Conservation (phyloP, 2,329 filamentous ascomycete genomes). For the Cladosporium phlei region DNA sequence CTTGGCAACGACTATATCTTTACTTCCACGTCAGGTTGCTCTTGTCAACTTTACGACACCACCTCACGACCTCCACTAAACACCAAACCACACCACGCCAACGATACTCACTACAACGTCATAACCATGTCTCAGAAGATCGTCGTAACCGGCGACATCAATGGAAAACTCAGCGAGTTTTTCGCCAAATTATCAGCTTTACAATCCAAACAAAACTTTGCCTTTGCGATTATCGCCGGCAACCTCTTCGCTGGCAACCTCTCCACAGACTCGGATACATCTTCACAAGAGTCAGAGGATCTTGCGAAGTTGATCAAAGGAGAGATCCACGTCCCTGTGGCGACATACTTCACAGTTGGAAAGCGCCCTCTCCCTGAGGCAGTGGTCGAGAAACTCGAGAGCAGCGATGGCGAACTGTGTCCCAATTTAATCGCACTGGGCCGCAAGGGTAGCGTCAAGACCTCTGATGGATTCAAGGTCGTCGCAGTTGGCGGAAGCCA, state of each 20-base stretch:
- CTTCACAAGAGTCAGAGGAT: slow-evolving; percentile 42
- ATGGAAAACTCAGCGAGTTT: slow-evolving; percentile 69
- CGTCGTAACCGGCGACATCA: slow-evolving; percentile 76
- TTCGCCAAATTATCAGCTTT: slow-evolving; percentile 76
- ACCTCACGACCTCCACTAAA: neutral
- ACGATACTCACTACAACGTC: neutral
- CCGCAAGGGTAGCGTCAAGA: slow-evolving; percentile 82
- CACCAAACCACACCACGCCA: neutral
- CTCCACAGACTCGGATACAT: slow-evolving; percentile 46
- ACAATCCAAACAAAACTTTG: slow-evolving; percentile 82
- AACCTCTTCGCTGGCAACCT: slow-evolving; percentile 66
- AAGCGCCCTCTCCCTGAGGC: slow-evolving; percentile 63
- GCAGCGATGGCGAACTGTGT: slow-evolving; percentile 67
- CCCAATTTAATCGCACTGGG: slow-evolving; percentile 88
- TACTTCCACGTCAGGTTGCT: too few relatives aligned
- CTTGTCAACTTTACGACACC: too few relatives aligned
- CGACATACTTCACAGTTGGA: slow-evolving; percentile 87
- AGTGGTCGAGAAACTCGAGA: slow-evolving; percentile 69
- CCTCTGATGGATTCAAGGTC: slow-evolving; percentile 80
- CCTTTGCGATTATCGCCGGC: slow-evolving; percentile 77
- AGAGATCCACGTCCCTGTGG: slow-evolving; percentile 67
- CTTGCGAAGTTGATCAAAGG: slow-evolving; percentile 60
- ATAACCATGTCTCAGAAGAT: slow-evolving; percentile 17
- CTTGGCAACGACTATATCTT: too few relatives aligned
- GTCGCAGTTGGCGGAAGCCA: slow-evolving; percentile 72